Percentiles rank a stretch among this genome's conserved stretches.
Evolutionary conservation across 2,329 filamentous ascomycete genomes (phyloP).

Genomic region (Lasiodiplodia theobromae): DNA sequence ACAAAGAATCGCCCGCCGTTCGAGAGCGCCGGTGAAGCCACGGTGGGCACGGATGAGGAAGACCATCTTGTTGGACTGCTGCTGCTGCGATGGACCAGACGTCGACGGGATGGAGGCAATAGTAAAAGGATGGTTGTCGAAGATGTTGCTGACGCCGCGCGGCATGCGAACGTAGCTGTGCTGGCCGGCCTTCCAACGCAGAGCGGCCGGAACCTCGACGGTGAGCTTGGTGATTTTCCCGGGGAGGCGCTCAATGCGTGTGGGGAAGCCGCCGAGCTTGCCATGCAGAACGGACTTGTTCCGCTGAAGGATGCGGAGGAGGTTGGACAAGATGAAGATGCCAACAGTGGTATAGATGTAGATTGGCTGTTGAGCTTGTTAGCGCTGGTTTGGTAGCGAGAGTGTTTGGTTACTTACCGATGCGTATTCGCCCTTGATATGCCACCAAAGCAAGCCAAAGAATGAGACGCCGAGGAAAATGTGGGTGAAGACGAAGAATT

Average conservation of each 20-base stretch:
- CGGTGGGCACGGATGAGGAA: conserved; percentile 37
- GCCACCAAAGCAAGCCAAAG: conserved; percentile 39
- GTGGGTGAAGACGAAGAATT: conserved; percentile 38
- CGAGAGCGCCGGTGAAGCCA: conserved; percentile 38
- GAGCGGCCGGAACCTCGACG: conserved; percentile 33
- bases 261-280: conserved; percentile 33
- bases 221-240: conserved; percentile 37
- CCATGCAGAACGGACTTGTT: neutral
- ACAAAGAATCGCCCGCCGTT: too few species aligned
- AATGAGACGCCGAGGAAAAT: conserved; percentile 36
- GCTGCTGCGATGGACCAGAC: too few species aligned
- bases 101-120: conserved; percentile 36
- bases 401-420: conserved; percentile 1
- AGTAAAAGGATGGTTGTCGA: conserved; percentile 43
- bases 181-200: conserved; percentile 60
- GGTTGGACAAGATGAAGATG: conserved; percentile 32
- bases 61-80: conserved; percentile 31
- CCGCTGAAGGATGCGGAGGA: conserved; percentile 32
- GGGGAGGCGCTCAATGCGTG: conserved; percentile 34
- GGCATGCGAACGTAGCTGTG: conserved; percentile 58
- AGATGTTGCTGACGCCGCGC: conserved; percentile 23
- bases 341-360: conserved; percentile 37
- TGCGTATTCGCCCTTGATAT: conserved; percentile 36
- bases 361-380: conserved; percentile 21
- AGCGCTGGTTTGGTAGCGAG: neutral